Conservation (phyloP, 805 yeast genomes). For the Metschnikowia cubensis region DNA sequence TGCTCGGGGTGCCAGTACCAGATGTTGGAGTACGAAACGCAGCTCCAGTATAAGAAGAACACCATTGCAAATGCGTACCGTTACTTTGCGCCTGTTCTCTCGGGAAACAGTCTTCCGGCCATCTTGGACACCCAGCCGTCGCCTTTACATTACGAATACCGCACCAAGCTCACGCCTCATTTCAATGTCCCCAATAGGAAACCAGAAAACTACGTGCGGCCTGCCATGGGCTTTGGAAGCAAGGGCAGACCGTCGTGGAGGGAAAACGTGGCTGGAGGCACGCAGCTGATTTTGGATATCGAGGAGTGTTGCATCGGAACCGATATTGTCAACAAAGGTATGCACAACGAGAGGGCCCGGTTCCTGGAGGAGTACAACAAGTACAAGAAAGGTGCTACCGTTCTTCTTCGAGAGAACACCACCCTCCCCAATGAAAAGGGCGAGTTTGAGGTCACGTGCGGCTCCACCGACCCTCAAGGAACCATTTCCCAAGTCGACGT, state of each 20-base stretch:
- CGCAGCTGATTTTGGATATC: slow-evolving; percentile 69
- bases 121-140: slow-evolving; percentile 66
- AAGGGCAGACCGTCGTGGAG: slow-evolving; percentile 79
- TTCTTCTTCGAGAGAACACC: slow-evolving; percentile 78
- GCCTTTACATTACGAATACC: slow-evolving; percentile 70
- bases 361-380: slow-evolving; percentile 46
- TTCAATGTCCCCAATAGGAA: slow-evolving; percentile 69
- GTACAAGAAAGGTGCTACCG: slow-evolving; percentile 78
- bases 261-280: slow-evolving; percentile 50
- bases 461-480: slow-evolving; percentile 42
- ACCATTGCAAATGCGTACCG: slow-evolving; percentile 81
- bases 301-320: slow-evolving; percentile 95
- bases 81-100: slow-evolving; percentile 62
- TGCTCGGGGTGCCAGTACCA: slow-evolving; percentile 97
- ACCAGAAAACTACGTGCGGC: slow-evolving; percentile 39
- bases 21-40: slow-evolving; percentile 66
- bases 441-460: slow-evolving; percentile 28
- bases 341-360: slow-evolving; percentile 60
- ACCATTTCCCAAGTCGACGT: slow-evolving; percentile 23
- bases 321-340: slow-evolving; percentile 65
- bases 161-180: slow-evolving; percentile 96
- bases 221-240: slow-evolving; percentile 85
- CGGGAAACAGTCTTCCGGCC: slow-evolving; percentile 47
- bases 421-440: slow-evolving; percentile 31
- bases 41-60: slow-evolving; percentile 64